Percentiles rank a stretch among this genome's conserved stretches.
These are phyloP conservation scores for Silene uniflora DNA, from an alignment of 148 eudicot genomes.

Conservation along the genomic window DNA sequence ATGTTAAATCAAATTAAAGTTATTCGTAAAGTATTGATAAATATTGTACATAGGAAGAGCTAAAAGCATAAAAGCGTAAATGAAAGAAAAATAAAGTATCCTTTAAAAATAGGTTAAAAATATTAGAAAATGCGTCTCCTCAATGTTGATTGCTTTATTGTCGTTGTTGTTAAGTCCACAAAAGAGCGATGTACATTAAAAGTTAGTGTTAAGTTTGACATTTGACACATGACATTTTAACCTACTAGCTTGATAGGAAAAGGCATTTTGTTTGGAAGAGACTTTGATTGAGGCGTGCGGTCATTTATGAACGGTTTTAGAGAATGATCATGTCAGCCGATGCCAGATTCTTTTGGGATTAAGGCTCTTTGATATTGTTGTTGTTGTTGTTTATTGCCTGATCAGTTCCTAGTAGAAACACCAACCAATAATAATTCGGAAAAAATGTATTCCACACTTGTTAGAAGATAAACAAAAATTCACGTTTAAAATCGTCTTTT, in stretches of 20 bases:
- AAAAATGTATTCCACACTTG: not conserved
- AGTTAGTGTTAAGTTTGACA: not conserved
- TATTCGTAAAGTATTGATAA: not conserved
- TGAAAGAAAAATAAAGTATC: not conserved
- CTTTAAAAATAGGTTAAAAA: no score
- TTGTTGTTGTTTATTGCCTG: no score
- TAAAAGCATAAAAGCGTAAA: not conserved
- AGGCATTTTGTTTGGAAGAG: no score
- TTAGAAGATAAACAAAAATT: not conserved
- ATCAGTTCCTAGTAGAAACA: not conserved
- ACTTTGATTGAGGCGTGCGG: no score
- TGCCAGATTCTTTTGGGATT: no score
- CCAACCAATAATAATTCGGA: not conserved
- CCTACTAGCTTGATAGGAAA: not conserved
- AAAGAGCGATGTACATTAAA: not conserved
- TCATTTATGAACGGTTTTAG: no score
- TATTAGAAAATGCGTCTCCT: not conserved
- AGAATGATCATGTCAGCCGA: no score
- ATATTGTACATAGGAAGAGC: not conserved
- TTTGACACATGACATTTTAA: not conserved
- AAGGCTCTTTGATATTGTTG: no score
- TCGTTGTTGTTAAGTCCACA: not conserved
- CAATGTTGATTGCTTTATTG: not conserved
- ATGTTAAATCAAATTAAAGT: no score
- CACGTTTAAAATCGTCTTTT: not conserved